These are phyloP conservation scores for Paramecium caudatum DNA, from an alignment of 73 alveolate genomes.

Conservation along the genomic window DNA sequence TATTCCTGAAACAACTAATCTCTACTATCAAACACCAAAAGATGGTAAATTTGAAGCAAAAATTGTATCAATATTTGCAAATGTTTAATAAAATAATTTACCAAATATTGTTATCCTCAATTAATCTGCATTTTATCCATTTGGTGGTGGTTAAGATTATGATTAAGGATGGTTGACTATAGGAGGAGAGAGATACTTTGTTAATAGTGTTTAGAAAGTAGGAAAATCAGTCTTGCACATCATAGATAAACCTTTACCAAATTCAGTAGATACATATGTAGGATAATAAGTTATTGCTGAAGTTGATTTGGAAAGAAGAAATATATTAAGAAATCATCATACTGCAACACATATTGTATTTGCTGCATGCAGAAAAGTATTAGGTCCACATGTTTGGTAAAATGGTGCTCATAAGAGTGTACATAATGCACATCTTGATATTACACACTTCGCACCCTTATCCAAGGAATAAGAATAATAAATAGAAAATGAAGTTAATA, in stretches of 20 bases:
- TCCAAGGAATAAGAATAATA: slow-evolving; percentile 96
- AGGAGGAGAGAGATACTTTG: slow-evolving; percentile 82
- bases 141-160: slow-evolving; percentile 98
- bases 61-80: slow-evolving; percentile 93
- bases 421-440: slow-evolving; percentile 97
- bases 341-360: slow-evolving; percentile 98
- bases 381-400: slow-evolving; percentile 99
- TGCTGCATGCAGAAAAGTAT: slow-evolving; percentile 97
- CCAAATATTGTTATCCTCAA: slow-evolving; percentile 94
- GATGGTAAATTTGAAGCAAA: slow-evolving; percentile 86
- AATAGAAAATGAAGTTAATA: slow-evolving; percentile 96
- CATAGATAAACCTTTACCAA: slow-evolving; percentile 89
- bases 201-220: slow-evolving; percentile 94
- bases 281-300: slow-evolving; percentile 90
- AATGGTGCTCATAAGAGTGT: slow-evolving; percentile 99
- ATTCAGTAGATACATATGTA: slow-evolving; percentile 81
- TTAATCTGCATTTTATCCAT: slow-evolving; percentile 95
- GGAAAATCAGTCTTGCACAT: slow-evolving; percentile 97
- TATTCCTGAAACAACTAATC: slow-evolving; percentile 92
- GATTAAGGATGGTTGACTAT: slow-evolving; percentile 92
- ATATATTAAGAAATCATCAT: slow-evolving; percentile 96
- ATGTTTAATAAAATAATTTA: slow-evolving; percentile 84
- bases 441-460: slow-evolving; percentile 96
- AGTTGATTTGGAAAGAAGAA: slow-evolving; percentile 94
- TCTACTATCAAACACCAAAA: slow-evolving; percentile 94